Evolutionary conservation across 2,329 filamentous ascomycete species (phyloP), one percentile per base, ranked within the genome.

Genomic region (Anthostomella pinea): DNA sequence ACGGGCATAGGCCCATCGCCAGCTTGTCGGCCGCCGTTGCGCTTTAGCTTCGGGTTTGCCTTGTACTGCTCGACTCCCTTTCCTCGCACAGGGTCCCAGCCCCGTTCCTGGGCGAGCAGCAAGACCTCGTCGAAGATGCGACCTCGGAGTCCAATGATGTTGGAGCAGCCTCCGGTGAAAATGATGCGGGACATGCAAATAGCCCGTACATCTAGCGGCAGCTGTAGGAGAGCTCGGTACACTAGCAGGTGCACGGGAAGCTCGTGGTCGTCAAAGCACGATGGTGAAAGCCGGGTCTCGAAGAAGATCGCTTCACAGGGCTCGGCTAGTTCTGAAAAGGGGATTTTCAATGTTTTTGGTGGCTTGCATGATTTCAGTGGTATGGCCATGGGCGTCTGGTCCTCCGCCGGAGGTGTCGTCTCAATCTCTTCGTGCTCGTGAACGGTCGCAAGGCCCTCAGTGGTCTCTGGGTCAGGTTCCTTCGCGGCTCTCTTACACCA

Each of bases 161-260:
- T 76, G 5, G 88, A 81, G 30, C 85, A 85, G 2, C 88, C 88
- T 20, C 93, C 93, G 0, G 83, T 84, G 54, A 98, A 85, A 11
- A 95, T 70, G 29, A 97, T 85, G 24, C 91, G 85, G 1, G 89
- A 82, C 81, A 96, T 93, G 61, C 91, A 96, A 4, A 83, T 66
- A 1, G 85, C 83, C 16, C 93, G 81, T 4, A 90, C 81, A 60
- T 98, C 93, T 4, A 91, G 67, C 0, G 89, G 86, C 1, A 96
- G 70, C 6, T 79, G 73, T 1, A 94, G 70, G 2, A 98, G 73
- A 23, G 81, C 76, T 35, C 78, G 76, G 63, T 95, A 94, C 3
- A 94, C 70, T 7, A 97, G 73, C 9, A 81, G 58, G 33, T 86
- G 87, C 1, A 97, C 55, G 0, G 91, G 82, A 13, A 86, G 73